Conservation (phyloP, 805 yeast genomes). For the Metschnikowia anglica region DNA sequence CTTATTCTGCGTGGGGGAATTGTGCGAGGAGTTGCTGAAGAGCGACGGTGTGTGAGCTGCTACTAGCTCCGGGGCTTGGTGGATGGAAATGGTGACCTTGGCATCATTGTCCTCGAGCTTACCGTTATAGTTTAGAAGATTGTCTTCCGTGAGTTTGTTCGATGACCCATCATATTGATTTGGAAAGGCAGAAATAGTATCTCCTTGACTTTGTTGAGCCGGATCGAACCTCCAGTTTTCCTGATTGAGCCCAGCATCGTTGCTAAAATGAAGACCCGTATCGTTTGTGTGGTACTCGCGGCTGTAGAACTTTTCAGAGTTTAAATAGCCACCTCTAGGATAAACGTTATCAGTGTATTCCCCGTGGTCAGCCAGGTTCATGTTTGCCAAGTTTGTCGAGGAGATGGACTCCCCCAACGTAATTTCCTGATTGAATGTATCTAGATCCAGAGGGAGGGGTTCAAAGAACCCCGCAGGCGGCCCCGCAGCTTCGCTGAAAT, state of each 20-base stretch:
- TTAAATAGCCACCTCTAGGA: not conserved
- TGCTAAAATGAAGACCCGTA: not conserved
- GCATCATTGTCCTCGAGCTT: slow-evolving; percentile 11
- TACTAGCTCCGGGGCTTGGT: slow-evolving; percentile 28
- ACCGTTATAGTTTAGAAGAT: slow-evolving; percentile 19
- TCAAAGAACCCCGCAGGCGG: slow-evolving; percentile 9
- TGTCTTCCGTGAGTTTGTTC: slow-evolving; percentile 20
- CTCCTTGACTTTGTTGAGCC: slow-evolving; percentile 7
- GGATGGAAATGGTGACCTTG: slow-evolving; percentile 23
- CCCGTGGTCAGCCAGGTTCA: slow-evolving; percentile 2
- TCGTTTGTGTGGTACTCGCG: slow-evolving; percentile 1
- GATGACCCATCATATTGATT: not conserved
- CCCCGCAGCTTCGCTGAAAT: slow-evolving; percentile 22
- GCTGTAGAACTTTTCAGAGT: slow-evolving; percentile 1
- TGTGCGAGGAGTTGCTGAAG: slow-evolving; percentile 49
- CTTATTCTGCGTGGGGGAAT: slow-evolving; percentile 33
- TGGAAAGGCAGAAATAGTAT: slow-evolving; percentile 2
- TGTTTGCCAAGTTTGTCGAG: slow-evolving; percentile 29
- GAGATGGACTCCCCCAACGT: slow-evolving; percentile 41
- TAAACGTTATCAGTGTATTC: not conserved
- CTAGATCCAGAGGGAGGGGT: slow-evolving; percentile 6
- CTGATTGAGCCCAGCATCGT: not conserved
- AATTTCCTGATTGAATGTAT: slow-evolving; percentile 35
- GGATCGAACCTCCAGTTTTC: slow-evolving; percentile 3
- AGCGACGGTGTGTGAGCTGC: slow-evolving; percentile 53